Base-by-base conservation (phyloP, 2,329 filamentous ascomycete genomes). In the Curvularia sp. region DNA sequence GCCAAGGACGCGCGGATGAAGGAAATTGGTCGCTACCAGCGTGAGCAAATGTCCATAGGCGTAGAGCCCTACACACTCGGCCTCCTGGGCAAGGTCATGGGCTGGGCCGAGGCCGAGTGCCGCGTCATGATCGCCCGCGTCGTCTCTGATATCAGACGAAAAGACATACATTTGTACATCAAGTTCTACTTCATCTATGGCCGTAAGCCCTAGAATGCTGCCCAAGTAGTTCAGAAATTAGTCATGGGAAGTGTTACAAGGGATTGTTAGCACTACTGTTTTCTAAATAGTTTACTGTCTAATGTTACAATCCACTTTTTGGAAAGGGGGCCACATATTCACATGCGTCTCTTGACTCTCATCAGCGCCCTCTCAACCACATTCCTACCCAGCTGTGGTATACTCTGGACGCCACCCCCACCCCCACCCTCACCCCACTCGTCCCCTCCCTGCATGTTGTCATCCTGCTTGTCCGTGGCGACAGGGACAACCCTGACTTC, bases 1-100 rank as follows among this genome's bases (percentile, higher is more conserved):
- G 76, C 81, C 5, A 79, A 80, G 49, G 80, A 83, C 49, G 74
- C 76, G 1, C 79, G 79, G 52, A 78, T 82, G 76, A 84, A 83
- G 65, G 79, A 81, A 61, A 78, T 84, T 21, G 81, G 82, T 15
- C 72, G 77, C 27, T 82, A 74, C 53, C 70, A 75, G 60, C 72
- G 73, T 42, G 73, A 76, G 53, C 72, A 75, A 61, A 68, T 76
- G 65, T 57, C 65, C 46, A 68, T 74, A 61, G 74, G 74, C 59
- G 65, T 77, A 53, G 74, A 75, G 55, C 74, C 74, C 6, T 76
- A 76, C 45, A 76, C 74, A 0, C 58, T 75, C 8, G 74, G 73
- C 52, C 71, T 77, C 49, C 63, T 76, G 28, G 74, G 73, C 46
- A 75, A 74, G 53, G 63, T 77, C 9, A 61, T 74, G 7, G 74